Evolutionary conservation across 495 filamentous ascomycete genomes (phyloP).

Genomic region (Letharia lupina): DNA sequence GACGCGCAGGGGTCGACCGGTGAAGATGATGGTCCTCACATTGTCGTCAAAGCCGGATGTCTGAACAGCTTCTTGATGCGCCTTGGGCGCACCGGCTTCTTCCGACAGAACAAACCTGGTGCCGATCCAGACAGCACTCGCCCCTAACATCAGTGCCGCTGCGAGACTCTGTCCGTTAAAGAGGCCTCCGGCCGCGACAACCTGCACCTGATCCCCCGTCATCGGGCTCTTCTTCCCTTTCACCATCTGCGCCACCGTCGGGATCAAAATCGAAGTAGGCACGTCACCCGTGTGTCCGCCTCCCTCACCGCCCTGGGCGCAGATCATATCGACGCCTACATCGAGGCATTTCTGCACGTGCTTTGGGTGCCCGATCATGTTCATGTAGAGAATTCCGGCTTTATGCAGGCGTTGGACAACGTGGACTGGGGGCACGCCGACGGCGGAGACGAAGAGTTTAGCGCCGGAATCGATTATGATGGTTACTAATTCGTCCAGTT

Average conservation of each 20-base stretch:
- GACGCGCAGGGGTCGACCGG: slow-evolving; percentile 87
- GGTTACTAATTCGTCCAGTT: slow-evolving; percentile 82
- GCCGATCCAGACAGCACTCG: slow-evolving; percentile 89
- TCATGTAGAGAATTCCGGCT: slow-evolving; percentile 90
- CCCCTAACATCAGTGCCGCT: slow-evolving; percentile 85
- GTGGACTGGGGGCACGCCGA: slow-evolving; percentile 82
- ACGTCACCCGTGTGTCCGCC: slow-evolving; percentile 89
- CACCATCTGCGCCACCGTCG: slow-evolving; percentile 75
- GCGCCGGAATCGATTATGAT: slow-evolving; percentile 88
- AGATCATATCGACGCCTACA: slow-evolving; percentile 82
- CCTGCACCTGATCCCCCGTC: slow-evolving; percentile 77
- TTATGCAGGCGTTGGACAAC: slow-evolving; percentile 86
- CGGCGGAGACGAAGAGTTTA: slow-evolving; percentile 91
- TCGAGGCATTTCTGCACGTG: slow-evolving; percentile 91
- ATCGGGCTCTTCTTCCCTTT: slow-evolving; percentile 77
- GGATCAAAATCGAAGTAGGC: slow-evolving; percentile 81
- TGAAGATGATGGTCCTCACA: slow-evolving; percentile 95
- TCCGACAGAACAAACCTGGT: slow-evolving; percentile 90
- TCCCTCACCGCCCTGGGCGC: slow-evolving; percentile 86
- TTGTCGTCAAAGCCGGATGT: slow-evolving; percentile 92
- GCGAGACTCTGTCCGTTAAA: slow-evolving; percentile 89
- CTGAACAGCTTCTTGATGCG: slow-evolving; percentile 93
- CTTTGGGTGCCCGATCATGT: slow-evolving; percentile 99
- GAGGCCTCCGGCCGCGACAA: slow-evolving; percentile 89
- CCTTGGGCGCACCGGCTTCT: slow-evolving; percentile 86